Evolutionary conservation across 768 basidiomycete species (phyloP), one percentile per base, ranked within the genome.

Genomic region (Leccinum olivaceopallidum): DNA sequence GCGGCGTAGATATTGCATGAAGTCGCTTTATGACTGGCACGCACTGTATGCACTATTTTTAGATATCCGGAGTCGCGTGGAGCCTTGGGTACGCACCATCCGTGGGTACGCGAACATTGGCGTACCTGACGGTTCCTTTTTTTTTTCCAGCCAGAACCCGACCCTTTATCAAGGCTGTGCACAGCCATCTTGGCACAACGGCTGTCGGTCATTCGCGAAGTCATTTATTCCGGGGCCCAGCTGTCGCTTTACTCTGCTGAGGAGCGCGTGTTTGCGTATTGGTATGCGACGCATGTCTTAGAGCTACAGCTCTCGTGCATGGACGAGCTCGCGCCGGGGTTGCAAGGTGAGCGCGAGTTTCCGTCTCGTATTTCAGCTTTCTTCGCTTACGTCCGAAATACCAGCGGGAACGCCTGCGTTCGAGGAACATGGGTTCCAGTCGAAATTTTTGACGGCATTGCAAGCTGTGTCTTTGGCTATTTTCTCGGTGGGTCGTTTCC

Each of bases 141-240:
- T 30, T 30, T 42, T 42, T 47, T 63, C 48, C 51, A 74, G 70
- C 60, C 53, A 24, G 64, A 71, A 14, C 51, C 53, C 24, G 74
- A 79, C 53, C 68, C 83, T 7, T 52, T 71, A 7, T 34, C 44
- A 9, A 58, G 54, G 34, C 6, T 72, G 14, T 63, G 65, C 32
- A 63, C 59, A 6, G 78, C 78, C 0, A 79, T 84, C 4, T 73
- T 86, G 5, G 57, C 83, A n/a, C 85, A 85, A 80, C 81, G 90
- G 49, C 71, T 91, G 18, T 75, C 81, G 5, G 73, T 81, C 10
- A 78, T 90, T 4, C 81, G 84, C 42, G 90, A 94, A 63, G 78
- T 94, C 14, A 72, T 92, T 5, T 76, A 88, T 49, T 87, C 90
- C 2, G 92, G 89, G 2, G 89, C 90, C 62, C 90, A 93, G 70